Evolutionary conservation across 495 filamentous ascomycete genomes (phyloP).

Genomic region (Xylaria cubensis): DNA sequence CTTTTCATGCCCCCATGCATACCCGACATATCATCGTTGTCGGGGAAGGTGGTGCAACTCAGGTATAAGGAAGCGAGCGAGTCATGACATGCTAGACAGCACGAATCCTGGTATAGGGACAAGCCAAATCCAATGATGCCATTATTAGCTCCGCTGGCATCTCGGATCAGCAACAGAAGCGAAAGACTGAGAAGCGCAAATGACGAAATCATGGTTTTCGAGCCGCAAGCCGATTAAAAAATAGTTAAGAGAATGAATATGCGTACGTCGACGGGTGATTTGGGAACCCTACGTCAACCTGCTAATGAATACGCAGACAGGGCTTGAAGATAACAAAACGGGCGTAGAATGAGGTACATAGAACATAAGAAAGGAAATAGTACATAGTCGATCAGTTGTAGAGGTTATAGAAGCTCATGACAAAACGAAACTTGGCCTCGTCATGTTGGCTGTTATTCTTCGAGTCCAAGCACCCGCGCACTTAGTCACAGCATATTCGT

Average conservation of each 20-base stretch:
- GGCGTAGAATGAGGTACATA: background rate
- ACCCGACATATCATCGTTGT: background rate
- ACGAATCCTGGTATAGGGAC: conserved; percentile 9
- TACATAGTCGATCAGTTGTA: background rate
- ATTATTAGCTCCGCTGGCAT: background rate
- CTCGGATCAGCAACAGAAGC: background rate
- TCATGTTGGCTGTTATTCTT: background rate
- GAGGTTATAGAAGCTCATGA: background rate
- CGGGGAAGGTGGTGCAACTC: conserved; percentile 16
- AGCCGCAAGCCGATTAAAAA: no score
- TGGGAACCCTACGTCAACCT: no score
- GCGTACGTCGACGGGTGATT: background rate
- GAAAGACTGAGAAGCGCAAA: background rate
- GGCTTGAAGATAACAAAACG: background rate
- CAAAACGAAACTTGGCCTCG: background rate
- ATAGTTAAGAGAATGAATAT: background rate
- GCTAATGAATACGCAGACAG: background rate
- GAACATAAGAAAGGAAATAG: background rate
- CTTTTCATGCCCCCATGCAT: conserved; percentile 4
- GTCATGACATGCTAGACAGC: conserved; percentile 15
- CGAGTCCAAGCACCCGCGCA: background rate
- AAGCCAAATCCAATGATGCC: conserved; percentile 20
- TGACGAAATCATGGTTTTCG: background rate
- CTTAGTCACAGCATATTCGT: background rate
- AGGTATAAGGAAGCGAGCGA: conserved; percentile 17